Conservation (phyloP, 164 flowering plant genomes). For the Taxillus chinensis region DNA sequence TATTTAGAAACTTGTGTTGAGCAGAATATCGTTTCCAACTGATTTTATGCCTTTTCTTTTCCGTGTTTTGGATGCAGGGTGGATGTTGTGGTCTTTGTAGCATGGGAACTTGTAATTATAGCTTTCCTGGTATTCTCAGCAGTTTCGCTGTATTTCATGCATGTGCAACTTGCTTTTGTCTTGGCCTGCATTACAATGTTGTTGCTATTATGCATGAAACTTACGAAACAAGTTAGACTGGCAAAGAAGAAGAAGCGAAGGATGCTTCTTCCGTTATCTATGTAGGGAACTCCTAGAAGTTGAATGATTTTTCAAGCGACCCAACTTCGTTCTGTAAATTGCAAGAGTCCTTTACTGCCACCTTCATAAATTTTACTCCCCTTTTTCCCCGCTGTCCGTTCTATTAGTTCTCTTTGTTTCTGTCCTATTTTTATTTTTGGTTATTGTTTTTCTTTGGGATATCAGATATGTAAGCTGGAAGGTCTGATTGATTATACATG, state of each 20-base stretch:
- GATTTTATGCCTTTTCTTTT: background rate
- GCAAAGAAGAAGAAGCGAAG: conserved; percentile 82
- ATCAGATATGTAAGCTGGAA: no score
- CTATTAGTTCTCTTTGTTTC: no score
- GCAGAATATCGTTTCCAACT: background rate
- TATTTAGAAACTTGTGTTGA: background rate
- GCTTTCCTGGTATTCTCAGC: conserved; percentile 85
- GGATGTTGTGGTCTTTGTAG: conserved; percentile 76
- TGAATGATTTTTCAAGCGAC: background rate
- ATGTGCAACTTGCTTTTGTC: conserved; percentile 55
- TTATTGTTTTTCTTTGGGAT: no score
- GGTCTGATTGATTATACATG: no score
- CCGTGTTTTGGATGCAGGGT: conserved; percentile 53
- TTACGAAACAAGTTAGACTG: conserved; percentile 70
- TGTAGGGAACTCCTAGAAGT: conserved; percentile 35
- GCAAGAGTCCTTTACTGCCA: conserved; percentile 15
- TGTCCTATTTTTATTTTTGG: no score
- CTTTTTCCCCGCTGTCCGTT: background rate
- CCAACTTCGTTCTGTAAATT: conserved; percentile 16
- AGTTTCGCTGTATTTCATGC: conserved; percentile 71
- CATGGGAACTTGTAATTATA: conserved; percentile 85
- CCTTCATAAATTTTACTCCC: conserved; percentile 2
- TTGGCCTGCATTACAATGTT: conserved; percentile 52
- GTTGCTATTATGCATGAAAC: conserved; percentile 73
- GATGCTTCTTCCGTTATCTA: conserved; percentile 97